phyloP scores from a whole-genome alignment of 2,329 filamentous ascomycete species.

The Macroventuria anomochaeta region DNA sequence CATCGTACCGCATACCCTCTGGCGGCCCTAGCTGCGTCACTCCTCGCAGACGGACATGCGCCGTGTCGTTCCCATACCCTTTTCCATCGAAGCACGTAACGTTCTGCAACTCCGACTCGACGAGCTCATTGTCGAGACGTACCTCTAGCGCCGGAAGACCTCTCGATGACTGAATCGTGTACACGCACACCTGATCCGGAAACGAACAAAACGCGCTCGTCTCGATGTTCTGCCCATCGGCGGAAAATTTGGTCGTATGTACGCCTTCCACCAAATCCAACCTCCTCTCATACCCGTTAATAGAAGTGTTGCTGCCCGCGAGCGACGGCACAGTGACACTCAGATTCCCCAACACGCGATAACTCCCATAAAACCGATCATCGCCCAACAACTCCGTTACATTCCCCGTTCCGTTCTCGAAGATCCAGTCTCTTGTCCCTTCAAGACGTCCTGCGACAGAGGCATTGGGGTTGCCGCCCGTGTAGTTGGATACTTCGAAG shows the following conservation, averaged over 20 bases:
- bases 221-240: constrained; percentile 42
- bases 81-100: constrained; percentile 43
- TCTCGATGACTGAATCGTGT: constrained; percentile 40
- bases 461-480: constrained; percentile 55
- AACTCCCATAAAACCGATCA: constrained; percentile 54
- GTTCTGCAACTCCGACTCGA: constrained; percentile 36
- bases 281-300: constrained; percentile 48
- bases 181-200: constrained; percentile 53
- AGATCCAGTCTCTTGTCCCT: constrained; percentile 57
- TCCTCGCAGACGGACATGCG: constrained; percentile 27
- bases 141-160: constrained; percentile 52
- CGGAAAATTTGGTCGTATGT: constrained; percentile 38
- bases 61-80: constrained; percentile 36
- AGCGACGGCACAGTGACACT: constrained; percentile 48
- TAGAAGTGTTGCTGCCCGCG: constrained; percentile 11
- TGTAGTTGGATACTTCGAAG: constrained; percentile 55
- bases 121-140: constrained; percentile 52
- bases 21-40: constrained; percentile 51
- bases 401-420: constrained; percentile 58
- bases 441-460: constrained; percentile 45
- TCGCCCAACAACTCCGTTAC: constrained; percentile 48
- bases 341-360: constrained; percentile 57
- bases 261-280: constrained; percentile 56
- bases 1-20: constrained; percentile 56
- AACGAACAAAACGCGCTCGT: constrained; percentile 55